Conservation (phyloP, 1,139 yeast species). For the Zhuliangozyma parablackwelliae region DNA sequence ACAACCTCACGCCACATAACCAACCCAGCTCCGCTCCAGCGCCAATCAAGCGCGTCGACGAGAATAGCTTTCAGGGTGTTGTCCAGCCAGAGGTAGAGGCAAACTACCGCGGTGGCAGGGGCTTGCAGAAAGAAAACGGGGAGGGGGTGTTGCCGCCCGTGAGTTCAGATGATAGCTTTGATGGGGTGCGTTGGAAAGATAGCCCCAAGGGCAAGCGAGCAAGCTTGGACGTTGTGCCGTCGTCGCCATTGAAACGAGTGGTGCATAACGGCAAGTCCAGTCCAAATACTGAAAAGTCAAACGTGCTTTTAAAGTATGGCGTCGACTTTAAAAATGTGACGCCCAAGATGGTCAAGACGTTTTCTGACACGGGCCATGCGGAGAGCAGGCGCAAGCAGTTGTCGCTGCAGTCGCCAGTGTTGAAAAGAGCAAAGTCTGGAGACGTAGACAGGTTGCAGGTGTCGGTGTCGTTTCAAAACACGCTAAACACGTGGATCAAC, state of each 20-base stretch:
- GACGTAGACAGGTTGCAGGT: conserved; percentile 16
- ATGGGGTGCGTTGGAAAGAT: conserved; percentile 41
- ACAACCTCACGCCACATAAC: conserved; percentile 14
- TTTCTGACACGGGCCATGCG: conserved; percentile 20
- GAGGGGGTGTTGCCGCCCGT: conserved; percentile 15
- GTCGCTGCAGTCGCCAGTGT: conserved; percentile 14
- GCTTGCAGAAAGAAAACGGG: not conserved
- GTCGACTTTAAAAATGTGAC: conserved; percentile 25
- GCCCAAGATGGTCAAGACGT: conserved; percentile 21
- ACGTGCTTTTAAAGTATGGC: conserved; percentile 38
- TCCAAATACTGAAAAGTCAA: conserved; percentile 7
- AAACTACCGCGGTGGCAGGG: not conserved
- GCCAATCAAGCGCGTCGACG: conserved; percentile 6
- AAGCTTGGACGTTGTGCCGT: conserved; percentile 9
- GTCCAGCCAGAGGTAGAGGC: conserved; percentile 7
- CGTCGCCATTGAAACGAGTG: conserved; percentile 33
- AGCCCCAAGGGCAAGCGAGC: conserved; percentile 18
- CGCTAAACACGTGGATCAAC: conserved; percentile 30
- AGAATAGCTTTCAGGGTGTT: conserved; percentile 3
- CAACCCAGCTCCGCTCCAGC: not conserved
- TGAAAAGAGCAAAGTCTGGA: conserved; percentile 28
- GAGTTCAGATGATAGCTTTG: conserved; percentile 46
- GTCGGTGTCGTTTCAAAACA: conserved; percentile 6
- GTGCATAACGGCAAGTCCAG: too few relatives aligned
- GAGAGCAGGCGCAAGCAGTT: conserved; percentile 1